A percentile compares a stretch with the other conserved stretches of the same genome.
Conservation (phyloP, 257 asterid species). For the Plantago elongata region DNA sequence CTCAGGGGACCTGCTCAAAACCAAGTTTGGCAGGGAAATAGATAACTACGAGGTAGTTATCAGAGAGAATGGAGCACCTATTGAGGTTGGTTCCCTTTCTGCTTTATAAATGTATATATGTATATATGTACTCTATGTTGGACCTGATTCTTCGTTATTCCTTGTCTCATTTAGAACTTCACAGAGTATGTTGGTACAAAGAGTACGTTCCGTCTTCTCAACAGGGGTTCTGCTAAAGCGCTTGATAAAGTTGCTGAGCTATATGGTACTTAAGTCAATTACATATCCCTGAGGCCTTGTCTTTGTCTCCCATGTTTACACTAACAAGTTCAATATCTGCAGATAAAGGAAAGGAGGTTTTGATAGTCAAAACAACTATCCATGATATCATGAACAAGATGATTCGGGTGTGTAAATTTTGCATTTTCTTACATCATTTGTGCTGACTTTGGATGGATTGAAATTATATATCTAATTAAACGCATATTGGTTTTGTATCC, state of each 20-base stretch:
- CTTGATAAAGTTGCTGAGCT: conserved; percentile 97
- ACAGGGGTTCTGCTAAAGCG: conserved; percentile 99
- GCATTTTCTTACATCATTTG: not conserved
- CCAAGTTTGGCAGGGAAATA: conserved; percentile 86
- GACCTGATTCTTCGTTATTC: conserved; percentile 15
- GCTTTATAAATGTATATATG: conserved; percentile 6
- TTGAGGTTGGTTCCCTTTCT: conserved; percentile 52
- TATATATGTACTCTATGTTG: conserved; percentile 10
- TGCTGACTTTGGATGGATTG: not conserved
- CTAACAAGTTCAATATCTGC: conserved; percentile 29
- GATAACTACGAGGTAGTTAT: conserved; percentile 76
- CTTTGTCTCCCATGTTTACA: conserved; percentile 12
- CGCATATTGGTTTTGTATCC: not conserved
- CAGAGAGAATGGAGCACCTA: conserved; percentile 97
- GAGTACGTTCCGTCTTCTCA: conserved; percentile 95
- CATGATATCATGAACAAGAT: conserved; percentile 96
- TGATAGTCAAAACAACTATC: conserved; percentile 86
- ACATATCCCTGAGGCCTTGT: conserved; percentile 21
- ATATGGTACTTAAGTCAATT: conserved; percentile 58
- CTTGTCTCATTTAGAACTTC: conserved; percentile 54
- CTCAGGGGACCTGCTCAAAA: conserved; percentile 92
- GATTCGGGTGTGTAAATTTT: conserved; percentile 62
- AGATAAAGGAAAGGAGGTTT: conserved; percentile 90
- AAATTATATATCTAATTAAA: not conserved
- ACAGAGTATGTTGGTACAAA: conserved; percentile 83